Evolutionary conservation across 495 filamentous ascomycete genomes (phyloP), one percentile per base, ranked within the genome.

Genomic region (Filosporella fistucella): DNA sequence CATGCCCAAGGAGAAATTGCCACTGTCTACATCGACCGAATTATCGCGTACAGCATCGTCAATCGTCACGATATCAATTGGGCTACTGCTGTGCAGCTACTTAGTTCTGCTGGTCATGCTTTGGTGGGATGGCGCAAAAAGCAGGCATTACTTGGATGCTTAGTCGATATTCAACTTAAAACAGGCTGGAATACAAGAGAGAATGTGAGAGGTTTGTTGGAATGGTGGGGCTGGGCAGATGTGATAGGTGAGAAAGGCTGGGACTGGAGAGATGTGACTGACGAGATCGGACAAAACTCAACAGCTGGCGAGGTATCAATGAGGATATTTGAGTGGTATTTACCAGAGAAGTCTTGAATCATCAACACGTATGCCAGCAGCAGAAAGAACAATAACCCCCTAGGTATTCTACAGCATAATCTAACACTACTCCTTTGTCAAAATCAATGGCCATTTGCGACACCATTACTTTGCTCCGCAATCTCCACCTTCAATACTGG

Each of bases 351-450:
- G 16, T 49, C 40, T 56, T 51, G 47, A 58, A 54, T 13, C 54
- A 51, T 44, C 56, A 63, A 22, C 36, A 42, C 37, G 58, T 47
- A 39, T 63, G 58, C 33, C 52, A 44, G 10, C 33, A 29, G 58
- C 58, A 34, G n/a, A n/a, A n/a, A n/a, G n/a, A n/a, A n/a, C n/a
- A n/a, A n/a, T n/a, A n/a, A n/a, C n/a, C n/a, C n/a, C n/a, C n/a
- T n/a, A n/a, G n/a, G n/a, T n/a, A n/a, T n/a, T n/a, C n/a, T n/a
- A n/a, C n/a, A n/a, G n/a, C n/a, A n/a, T n/a, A n/a, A n/a, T n/a
- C n/a, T n/a, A n/a, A n/a, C n/a, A n/a, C n/a, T n/a, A n/a, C n/a
- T n/a, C n/a, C n/a, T n/a, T n/a, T n/a, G n/a, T n/a, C n/a, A n/a
- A n/a, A n/a, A n/a, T n/a, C n/a, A n/a, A n/a, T n/a, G n/a, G n/a